Evolutionary conservation across 148 eudicot species (phyloP), one percentile per base, ranked within the genome.

Genomic region (Rhododendron henanense): DNA sequence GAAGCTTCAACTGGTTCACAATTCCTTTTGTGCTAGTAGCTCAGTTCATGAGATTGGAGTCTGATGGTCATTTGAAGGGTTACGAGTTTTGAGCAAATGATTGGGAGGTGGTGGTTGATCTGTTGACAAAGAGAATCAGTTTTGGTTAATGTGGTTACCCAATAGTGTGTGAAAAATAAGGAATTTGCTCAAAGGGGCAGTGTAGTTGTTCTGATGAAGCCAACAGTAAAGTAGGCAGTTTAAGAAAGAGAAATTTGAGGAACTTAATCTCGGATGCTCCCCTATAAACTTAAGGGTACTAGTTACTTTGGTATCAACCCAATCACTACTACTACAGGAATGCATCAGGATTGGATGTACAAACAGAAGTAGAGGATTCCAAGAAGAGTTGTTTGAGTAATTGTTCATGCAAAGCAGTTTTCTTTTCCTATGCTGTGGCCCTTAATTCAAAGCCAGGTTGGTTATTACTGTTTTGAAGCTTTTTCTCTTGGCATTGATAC

Each of bases 251-350:
- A 25, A 0, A 28, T 74, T 35, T 37, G 14, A 81, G 84, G 81
- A 81, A 23, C 90, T 88, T 1, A 78, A 86, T 44, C 87, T 90
- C 35, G 90, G 91, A 11, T 90, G 91, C 67, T 53, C 84, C n/a
- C 44, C 45, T 18, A 51, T 84, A 13, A 84, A 21, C 86, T 90
- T 11, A 45, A 82, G 28, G 57, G 86, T 28, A 48, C 67, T 3
- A 78, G 25, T 15, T 90, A 86, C 55, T 85, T 84, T 55, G 47
- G 55, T 9, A 41, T 86, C 6, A 67, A 2, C 2, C 0, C 81
- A 18, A 33, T 4, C 2, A 67, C 74, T 28, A 67, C 37, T 6
- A 25, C 45, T 39, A 61, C 35, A 10, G 14, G 74, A 53, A 67
- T 61, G n/a, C 23, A 18, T 6, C 74, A 67, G 16, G 7, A 1